Percentiles rank a stretch among this genome's conserved stretches.
phyloP scores from a whole-genome alignment of 371 early-diverging fungal species.

The Mortierella sp. region DNA sequence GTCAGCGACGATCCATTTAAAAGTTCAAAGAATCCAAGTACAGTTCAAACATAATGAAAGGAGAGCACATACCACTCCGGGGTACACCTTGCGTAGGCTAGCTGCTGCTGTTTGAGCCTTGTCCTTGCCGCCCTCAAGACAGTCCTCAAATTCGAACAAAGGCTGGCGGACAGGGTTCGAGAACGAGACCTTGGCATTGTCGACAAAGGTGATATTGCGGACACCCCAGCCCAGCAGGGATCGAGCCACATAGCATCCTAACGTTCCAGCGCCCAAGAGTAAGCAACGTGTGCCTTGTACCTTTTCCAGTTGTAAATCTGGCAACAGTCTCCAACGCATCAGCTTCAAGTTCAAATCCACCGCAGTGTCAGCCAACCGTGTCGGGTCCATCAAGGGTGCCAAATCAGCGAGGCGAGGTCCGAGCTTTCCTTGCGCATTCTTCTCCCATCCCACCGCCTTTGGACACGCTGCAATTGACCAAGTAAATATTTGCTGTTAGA shows the following conservation, averaged over 20 bases:
- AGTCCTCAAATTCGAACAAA: constrained; percentile 90
- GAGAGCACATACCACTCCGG: constrained; percentile 83
- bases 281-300: constrained; percentile 83
- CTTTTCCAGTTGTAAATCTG: constrained; percentile 85
- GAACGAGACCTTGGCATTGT: constrained; percentile 91
- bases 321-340: constrained; percentile 96
- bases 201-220: constrained; percentile 93
- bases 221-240: constrained; percentile 93
- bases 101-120: constrained; percentile 92
- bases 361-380: constrained; percentile 86
- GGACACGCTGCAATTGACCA: constrained; percentile 45
- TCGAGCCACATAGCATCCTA: constrained; percentile 95
- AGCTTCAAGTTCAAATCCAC: constrained; percentile 94
- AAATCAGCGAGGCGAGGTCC: constrained; percentile 89
- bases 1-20: neutral
- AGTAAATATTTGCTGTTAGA: neutral
- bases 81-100: constrained; percentile 79
- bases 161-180: constrained; percentile 98
- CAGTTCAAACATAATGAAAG: constrained; percentile 8
- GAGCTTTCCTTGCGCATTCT: constrained; percentile 82
- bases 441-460: constrained; percentile 93
- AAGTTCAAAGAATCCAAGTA: no score
- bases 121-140: constrained; percentile 83
- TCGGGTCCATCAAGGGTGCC: constrained; percentile 68
- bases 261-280: constrained; percentile 95